Base-by-base conservation (phyloP, 352 stramenopile species). In the Pythium folliculosum region DNA sequence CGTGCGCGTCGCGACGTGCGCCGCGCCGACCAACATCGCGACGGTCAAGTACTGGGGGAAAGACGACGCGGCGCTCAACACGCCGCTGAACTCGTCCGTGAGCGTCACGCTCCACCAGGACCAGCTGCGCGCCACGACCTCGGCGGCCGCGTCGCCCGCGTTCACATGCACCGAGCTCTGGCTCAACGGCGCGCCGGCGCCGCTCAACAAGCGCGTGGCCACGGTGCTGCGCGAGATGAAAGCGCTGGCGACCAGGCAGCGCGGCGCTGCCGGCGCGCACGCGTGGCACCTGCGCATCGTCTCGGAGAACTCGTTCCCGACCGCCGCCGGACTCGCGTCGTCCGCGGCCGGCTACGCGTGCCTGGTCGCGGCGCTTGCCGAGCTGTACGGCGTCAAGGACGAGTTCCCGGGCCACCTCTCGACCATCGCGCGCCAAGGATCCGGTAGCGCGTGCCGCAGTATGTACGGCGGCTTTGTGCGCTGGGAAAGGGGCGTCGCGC, bases 1-100 rank as follows among this genome's bases (percentile, higher is more conserved):
- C 1, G 53, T 92, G 70, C 71, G 76, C 55, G 69, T 90, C n/a
- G 82, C 73, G 38, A 99, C 96, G 45, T 97, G 96, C 63, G 87
- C 84, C 1, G 95, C 95, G 60, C 95, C 96, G 9, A 99, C 97
- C 21, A 99, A 99, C 78, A 99, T 99, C 67, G 97, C 97, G 25
- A 90, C 97, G 32, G 96, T 99, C 76, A 98, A 98, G 80, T 99
- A 99, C 81, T 99, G 98, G 97, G 98, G 98, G 43, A 99, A 99
- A 77, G 78, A 84, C 32, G 73, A 92, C 70, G 79, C 83, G 38
- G 69, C 76, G 32, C 89, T 97, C 52, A 99, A 99, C 78, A 98
- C 97, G 37, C 97, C 97, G 13, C 93, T 99, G 53, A 99, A 99
- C 77, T 94, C 88, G 38, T 98, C 90, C n/a, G 80, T 98, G 22